phyloP scores from a whole-genome alignment of 73 alveolate species.

The Symbiodinium natans region DNA sequence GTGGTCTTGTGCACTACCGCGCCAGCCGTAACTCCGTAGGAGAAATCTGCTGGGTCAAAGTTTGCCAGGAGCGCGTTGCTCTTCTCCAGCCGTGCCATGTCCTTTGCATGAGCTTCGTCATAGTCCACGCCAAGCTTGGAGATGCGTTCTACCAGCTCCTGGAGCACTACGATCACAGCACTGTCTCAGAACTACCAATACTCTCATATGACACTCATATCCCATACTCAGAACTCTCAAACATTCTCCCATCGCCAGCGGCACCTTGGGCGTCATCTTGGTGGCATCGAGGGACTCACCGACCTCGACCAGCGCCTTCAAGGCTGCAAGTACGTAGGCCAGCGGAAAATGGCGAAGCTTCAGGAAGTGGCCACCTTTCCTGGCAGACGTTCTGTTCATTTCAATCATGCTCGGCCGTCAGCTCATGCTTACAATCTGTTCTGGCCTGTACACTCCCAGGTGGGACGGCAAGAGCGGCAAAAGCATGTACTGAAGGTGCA shows the following conservation, averaged over 20 bases:
- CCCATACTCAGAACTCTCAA: no score
- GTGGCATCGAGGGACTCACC: neutral
- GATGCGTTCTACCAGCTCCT: constrained; percentile 53
- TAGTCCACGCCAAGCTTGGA: constrained; percentile 30
- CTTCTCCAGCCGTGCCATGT: constrained; percentile 42
- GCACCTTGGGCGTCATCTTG: neutral
- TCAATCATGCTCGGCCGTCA: no score
- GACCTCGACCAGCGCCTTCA: neutral
- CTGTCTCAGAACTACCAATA: no score
- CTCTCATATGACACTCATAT: no score
- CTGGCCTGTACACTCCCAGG: constrained; percentile 27
- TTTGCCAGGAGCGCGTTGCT: constrained; percentile 59
- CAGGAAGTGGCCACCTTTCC: constrained; percentile 57
- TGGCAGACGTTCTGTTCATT: no score
- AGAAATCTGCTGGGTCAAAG: constrained; percentile 60
- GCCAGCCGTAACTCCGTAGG: constrained; percentile 22
- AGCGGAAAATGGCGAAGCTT: constrained; percentile 68
- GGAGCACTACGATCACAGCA: neutral
- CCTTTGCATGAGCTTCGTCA: constrained; percentile 39
- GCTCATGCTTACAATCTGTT: no score
- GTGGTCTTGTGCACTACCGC: neutral
- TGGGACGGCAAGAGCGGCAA: constrained; percentile 73
- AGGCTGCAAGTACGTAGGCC: constrained; percentile 39
- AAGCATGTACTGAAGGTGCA: constrained; percentile 66
- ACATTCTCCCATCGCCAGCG: no score